Conservation (phyloP, 2,329 filamentous ascomycete species). For the Phialophora verrucosa region DNA sequence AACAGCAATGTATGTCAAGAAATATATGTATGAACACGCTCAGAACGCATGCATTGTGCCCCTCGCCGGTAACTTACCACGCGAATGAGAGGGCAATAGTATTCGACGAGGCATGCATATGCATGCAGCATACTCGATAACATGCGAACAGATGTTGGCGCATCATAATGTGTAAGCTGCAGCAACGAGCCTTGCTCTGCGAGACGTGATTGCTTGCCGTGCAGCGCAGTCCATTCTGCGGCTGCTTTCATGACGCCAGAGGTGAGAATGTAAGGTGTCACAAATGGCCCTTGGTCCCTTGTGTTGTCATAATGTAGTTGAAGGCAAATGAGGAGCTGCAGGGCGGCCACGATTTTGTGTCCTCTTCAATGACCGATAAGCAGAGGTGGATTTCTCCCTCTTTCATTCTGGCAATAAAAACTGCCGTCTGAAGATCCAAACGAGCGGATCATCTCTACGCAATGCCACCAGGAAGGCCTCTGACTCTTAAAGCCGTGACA, state of each 20-base stretch:
- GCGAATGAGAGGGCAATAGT: neutral
- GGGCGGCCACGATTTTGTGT: neutral
- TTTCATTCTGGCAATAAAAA: neutral
- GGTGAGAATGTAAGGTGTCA: neutral
- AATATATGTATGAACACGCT: neutral
- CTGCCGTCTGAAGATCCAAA: neutral
- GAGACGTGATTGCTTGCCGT: neutral
- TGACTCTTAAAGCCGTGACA: neutral
- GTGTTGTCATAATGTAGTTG: neutral
- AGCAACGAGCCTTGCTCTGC: constrained; percentile 4
- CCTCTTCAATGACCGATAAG: constrained; percentile 6
- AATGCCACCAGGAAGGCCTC: neutral
- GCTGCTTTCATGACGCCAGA: neutral
- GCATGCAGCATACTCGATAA: constrained; percentile 7
- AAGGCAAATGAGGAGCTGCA: neutral
- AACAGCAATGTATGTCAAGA: neutral
- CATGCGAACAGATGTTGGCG: constrained; percentile 12
- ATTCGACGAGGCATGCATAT: neutral
- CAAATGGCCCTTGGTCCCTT: neutral
- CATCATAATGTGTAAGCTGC: constrained; percentile 3
- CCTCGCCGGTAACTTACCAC: neutral
- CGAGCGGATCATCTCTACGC: neutral
- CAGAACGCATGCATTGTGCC: neutral
- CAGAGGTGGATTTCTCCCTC: neutral
- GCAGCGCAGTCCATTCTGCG: neutral